phyloP scores from a whole-genome alignment of 139 green algal species.

The Coelastrella sp. region DNA sequence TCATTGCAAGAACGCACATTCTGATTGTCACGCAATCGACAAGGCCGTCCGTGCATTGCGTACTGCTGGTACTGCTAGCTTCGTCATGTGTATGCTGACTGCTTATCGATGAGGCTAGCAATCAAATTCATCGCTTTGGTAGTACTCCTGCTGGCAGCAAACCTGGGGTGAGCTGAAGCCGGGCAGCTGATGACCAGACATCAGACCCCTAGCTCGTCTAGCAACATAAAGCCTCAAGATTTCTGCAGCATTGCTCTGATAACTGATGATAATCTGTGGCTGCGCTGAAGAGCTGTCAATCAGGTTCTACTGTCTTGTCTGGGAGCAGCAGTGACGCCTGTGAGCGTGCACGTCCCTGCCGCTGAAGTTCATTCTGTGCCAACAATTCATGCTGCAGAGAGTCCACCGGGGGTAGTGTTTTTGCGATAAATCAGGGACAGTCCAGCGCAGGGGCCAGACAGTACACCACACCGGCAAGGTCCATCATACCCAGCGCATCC shows the following conservation, averaged over 20 bases:
- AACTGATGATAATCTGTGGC: no score
- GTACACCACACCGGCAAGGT: neutral
- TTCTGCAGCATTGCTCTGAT: no score
- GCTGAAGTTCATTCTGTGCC: neutral
- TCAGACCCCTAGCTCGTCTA: no score
- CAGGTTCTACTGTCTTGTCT: neutral
- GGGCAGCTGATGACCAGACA: no score
- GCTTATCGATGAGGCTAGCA: neutral
- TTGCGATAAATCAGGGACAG: neutral
- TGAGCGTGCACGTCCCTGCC: neutral
- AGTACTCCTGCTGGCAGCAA: neutral
- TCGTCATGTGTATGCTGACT: neutral
- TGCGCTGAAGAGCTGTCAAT: no score
- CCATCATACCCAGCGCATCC: constrained; percentile 3
- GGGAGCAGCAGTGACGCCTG: neutral
- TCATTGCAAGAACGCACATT: no score
- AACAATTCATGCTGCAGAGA: neutral
- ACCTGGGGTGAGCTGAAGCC: neutral
- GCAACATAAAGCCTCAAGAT: no score
- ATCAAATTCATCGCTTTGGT: neutral
- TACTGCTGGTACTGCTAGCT: neutral
- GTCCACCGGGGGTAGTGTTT: neutral
- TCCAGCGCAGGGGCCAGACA: neutral
- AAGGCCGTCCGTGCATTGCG: no score
- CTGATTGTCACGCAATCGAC: no score